A percentile compares a stretch with the other conserved stretches of the same genome.
phyloP scores from a whole-genome alignment of 345 rosid species.

The Ailanthus altissimus region DNA sequence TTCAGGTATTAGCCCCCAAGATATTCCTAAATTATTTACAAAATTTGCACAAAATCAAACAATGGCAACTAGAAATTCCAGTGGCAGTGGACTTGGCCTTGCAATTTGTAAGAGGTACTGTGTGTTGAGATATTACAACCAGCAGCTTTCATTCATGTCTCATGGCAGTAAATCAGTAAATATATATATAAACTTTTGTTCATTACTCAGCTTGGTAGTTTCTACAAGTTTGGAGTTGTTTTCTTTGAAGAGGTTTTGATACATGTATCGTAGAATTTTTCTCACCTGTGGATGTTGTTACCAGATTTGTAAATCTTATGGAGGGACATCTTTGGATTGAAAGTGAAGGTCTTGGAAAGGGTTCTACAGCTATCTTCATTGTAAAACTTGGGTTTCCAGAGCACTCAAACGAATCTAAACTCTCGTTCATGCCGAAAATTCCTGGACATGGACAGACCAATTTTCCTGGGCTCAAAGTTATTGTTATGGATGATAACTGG shows the following conservation, averaged over 20 bases:
- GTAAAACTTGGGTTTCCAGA: slow-evolving; percentile 75
- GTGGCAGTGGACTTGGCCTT: slow-evolving; percentile 96
- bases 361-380: slow-evolving; percentile 78
- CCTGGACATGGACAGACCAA: slow-evolving; percentile 49
- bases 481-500: slow-evolving; percentile 93
- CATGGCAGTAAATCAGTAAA: neutral
- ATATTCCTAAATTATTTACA: slow-evolving; percentile 80
- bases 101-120: slow-evolving; percentile 95
- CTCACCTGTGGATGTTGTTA: slow-evolving; percentile 22
- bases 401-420: slow-evolving; percentile 54
- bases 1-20: slow-evolving; percentile 81
- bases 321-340: slow-evolving; percentile 96
- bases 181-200: neutral
- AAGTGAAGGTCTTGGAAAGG: slow-evolving; percentile 94
- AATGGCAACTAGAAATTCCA: slow-evolving; percentile 57
- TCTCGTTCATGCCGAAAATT: slow-evolving; percentile 37
- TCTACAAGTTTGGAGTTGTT: too few species aligned
- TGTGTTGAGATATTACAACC: neutral
- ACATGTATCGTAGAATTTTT: slow-evolving; percentile 3
- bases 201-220: neutral
- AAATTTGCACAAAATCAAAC: slow-evolving; percentile 88
- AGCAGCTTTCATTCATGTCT: neutral
- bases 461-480: slow-evolving; percentile 89
- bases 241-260: neutral
- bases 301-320: slow-evolving; percentile 97